Evolutionary conservation across 2,329 filamentous ascomycete genomes (phyloP), one percentile per base, ranked within the genome.

Genomic region (Thelonectria blattea): DNA sequence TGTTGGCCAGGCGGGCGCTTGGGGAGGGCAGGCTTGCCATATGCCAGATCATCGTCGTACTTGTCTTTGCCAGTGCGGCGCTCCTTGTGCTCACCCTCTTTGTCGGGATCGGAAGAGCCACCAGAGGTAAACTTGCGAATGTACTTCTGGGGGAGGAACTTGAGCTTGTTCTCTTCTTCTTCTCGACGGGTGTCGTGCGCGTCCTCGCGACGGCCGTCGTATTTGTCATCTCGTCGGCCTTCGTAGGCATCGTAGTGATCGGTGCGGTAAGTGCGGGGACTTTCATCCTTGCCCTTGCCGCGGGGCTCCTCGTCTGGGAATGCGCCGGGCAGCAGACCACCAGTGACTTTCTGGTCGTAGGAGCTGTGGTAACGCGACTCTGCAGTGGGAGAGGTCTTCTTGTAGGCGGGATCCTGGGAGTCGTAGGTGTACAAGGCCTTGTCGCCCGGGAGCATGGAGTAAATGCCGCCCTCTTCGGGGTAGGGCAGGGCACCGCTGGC

Each of bases 81-180:
- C 61, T 82, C 81, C 66, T 80, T 81, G 52, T 75, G 47, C 15
- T 67, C 61, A 37, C 65, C 64, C 37, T 67, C 65, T 53, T 71
- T 67, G 24, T 75, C 73, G 34, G 69, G 65, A 32, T 73, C 66
- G 12, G 64, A 64, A 49, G 58, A 45, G 10, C 68, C 54, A 3
- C 62, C 68, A 46, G 71, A 66, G 12, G 65, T 66, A 61, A 76
- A 74, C 58, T 74, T 71, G 53, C 75, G 73, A 66, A 76, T 76
- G 64, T 84, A 83, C 66, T 83, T 84, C 62, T 79, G 76, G 1
- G 81, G 81, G 39, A 83, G 71, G 64, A 76, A 81, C 57, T 78
- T 77, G 48, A 83, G 69, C 65, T 73, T 76, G 52, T 79, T 74
- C 10, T 78, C 74, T 17, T 73, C 72, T 45, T 68, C 68, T 15